These are phyloP conservation scores for Penicillium sclerotigenum DNA, from an alignment of 2,329 filamentous ascomycete genomes.

Conservation along the genomic window DNA sequence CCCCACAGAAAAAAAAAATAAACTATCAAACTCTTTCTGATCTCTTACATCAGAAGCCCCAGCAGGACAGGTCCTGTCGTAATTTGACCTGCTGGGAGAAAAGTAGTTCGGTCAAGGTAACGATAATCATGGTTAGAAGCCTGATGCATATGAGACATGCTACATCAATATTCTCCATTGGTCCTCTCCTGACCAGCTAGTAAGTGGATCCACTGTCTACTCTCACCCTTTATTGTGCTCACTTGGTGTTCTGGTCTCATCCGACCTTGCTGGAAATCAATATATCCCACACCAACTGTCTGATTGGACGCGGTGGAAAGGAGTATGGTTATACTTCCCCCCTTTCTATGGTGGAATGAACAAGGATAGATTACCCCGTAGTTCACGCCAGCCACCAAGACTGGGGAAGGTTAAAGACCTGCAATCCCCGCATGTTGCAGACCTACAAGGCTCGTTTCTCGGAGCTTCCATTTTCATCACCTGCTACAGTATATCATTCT, in stretches of 20 bases:
- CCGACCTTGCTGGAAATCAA: neutral
- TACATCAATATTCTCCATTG: neutral
- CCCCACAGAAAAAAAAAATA: neutral
- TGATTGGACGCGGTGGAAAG: slow-evolving; percentile 3
- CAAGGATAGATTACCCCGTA: neutral
- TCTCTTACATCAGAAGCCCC: neutral
- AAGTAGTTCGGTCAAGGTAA: neutral
- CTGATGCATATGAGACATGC: too few species aligned
- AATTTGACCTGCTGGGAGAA: too few species aligned
- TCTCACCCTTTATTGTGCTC: neutral
- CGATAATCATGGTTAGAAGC: neutral
- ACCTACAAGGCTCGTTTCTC: neutral
- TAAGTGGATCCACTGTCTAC: neutral
- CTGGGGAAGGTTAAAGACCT: neutral
- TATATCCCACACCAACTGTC: neutral
- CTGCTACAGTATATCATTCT: neutral
- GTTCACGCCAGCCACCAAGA: neutral
- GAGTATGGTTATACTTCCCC: neutral
- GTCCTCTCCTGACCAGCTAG: too few species aligned
- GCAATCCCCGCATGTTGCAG: neutral
- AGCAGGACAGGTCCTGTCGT: neutral
- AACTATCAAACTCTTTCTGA: neutral
- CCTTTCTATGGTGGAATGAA: neutral
- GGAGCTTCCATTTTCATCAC: neutral
- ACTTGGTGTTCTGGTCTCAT: neutral